Evolutionary conservation across 2,329 filamentous ascomycete species (phyloP).

Genomic region (Tolypocladium ovalisporum): DNA sequence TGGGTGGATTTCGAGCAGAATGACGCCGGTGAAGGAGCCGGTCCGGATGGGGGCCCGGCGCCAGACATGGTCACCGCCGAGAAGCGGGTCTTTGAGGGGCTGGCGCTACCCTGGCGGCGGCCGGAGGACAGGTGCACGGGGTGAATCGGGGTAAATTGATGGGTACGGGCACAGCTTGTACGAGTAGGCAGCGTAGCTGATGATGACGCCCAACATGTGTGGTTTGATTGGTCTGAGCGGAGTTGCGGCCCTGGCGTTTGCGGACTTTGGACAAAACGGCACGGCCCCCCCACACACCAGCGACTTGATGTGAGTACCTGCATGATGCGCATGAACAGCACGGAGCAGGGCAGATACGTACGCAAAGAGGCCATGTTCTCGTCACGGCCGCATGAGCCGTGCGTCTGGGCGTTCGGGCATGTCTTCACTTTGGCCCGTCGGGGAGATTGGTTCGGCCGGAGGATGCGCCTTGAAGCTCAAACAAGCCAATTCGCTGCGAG

Average conservation of each 20-base stretch:
- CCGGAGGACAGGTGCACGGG: conserved; percentile 60
- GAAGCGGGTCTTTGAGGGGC: conserved; percentile 64
- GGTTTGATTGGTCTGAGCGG: background rate
- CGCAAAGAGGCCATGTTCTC: too few species aligned
- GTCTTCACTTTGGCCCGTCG: background rate
- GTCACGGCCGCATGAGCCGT: too few species aligned
- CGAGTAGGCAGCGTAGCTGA: too few species aligned
- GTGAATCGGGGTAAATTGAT: conserved; percentile 18
- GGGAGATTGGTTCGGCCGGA: background rate
- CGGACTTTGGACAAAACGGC: background rate
- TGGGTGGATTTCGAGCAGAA: conserved; percentile 63
- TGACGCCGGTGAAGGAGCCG: conserved; percentile 14
- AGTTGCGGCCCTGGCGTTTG: background rate
- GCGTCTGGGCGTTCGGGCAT: background rate
- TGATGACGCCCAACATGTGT: background rate
- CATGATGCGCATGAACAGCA: too few species aligned
- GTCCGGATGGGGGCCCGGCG: conserved; percentile 26
- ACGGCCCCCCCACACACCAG: too few species aligned
- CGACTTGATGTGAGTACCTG: too few species aligned
- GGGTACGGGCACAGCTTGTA: too few species aligned
- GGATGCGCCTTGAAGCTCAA: too few species aligned
- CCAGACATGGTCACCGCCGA: conserved; percentile 65
- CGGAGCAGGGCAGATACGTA: too few species aligned
- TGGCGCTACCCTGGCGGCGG: conserved; percentile 57
- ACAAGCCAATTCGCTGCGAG: too few species aligned